Base-by-base conservation (phyloP, 2,329 filamentous ascomycete species). In the Phyllosticta capitalensis region DNA sequence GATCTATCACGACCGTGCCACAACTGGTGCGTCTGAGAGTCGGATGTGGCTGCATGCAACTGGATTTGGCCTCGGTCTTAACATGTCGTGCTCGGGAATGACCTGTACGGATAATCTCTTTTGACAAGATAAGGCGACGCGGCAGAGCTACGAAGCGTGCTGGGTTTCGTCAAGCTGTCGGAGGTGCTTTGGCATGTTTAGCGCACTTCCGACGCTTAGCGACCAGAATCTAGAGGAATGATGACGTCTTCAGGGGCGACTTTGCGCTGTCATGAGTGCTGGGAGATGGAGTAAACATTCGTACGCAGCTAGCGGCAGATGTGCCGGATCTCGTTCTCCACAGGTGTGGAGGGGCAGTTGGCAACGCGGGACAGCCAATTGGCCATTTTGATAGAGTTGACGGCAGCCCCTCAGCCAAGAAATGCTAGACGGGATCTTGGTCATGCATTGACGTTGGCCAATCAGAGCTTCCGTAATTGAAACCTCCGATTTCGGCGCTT, bases 381-480 rank as follows among this genome's bases (percentile, higher is more conserved):
- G 30, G 30, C 30, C 30, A 14, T 38, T 10, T 1, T 17, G 30
- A 38, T 38, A 38, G 30, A 38, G 30, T 38, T 38, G 30, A 12
- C 5, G 30, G 30, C 30, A 14, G 30, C 30, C 30, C 30, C 30
- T 38, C 30, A 17, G 30, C 30, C 30, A 38, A 38, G 3, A 14
- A 1, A 10, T 2, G 30, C 30, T 17, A 17, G 30, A 38, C 30
- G 10, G 30, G 9, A 38, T 38, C 30, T 3, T 38, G 30, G 9
- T 38, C 30, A 38, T 38, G 30, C 30, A 4, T 14, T 9, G 30
- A 22, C 19, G 5, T 26, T 4, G 52, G 52, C 57, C 57, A 59
- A 55, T 59, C 51, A 51, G 51, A 54, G 45, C 30, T 19, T 17
- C 50, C 56, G 56, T 49, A 50, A 48, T 58, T 54, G 50, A 58